Base-by-base conservation (phyloP, 78 protist species). In the Andalucia godoyi region DNA sequence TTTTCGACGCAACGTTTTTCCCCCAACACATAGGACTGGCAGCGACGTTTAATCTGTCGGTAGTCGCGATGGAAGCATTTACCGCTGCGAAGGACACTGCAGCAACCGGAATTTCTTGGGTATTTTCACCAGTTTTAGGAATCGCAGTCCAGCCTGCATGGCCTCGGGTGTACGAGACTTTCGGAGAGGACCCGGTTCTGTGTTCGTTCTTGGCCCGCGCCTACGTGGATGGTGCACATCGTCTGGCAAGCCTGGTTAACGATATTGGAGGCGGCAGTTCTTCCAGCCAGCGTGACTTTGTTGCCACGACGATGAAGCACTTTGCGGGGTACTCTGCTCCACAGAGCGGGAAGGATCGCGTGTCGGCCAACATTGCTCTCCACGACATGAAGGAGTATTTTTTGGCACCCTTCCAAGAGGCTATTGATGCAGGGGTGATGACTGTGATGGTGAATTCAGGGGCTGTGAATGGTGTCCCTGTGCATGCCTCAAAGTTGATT, bases 101-200 rank as follows among this genome's bases (percentile, higher is more conserved):
- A 27, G 32, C 32, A 2, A 47, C 46, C 21, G 64, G 64, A 3
- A 57, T 57, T 6, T 47, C 64, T 43, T 57, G 64, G 64, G 2
- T 13, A 5, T 57, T 38, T 39, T 25, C 42, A 9, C 64, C 64
- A 8, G 40, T 57, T 21, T 47, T 57, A 0, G 64, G 46, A 2
- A 57, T 57, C 41, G 64, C 64, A 0, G 46, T 57, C 33, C 64
- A 57, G 43, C 64, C 64, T 1, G 25, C 64, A 9, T 57, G 64
- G 64, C 33, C 64, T 43, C 64, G 64, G 6, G 64, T 57, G 32
- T 57, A 38, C 46, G 64, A 57, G 64, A 57, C 64, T 29, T 57
- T 57, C 46, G 64, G 64, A 0, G 64, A 57, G 46, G 42, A 33
- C 46, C 42, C 64, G 38, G 5, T 12, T 12, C 49, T 57, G 17